Evolutionary conservation across 768 basidiomycete genomes (phyloP).

Genomic region (Hortiboletus campestris): DNA sequence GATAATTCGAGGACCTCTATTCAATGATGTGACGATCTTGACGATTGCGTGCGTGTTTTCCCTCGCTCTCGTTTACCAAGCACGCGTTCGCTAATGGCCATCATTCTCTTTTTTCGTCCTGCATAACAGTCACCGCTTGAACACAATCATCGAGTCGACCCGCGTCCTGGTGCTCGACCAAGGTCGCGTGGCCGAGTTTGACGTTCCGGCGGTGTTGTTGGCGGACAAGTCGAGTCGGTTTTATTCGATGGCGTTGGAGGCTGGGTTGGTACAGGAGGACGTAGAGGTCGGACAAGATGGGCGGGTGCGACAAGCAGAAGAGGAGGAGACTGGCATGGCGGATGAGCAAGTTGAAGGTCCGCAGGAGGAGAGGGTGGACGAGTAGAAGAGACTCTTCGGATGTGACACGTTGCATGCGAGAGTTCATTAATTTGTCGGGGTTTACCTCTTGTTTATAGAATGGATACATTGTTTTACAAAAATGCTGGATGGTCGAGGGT

Average conservation of each 20-base stretch:
- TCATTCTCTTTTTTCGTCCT: too few species aligned
- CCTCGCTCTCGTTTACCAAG: too few species aligned
- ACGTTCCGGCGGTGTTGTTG: slow-evolving; percentile 64
- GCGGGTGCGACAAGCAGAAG: background rate
- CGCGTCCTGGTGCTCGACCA: slow-evolving; percentile 79
- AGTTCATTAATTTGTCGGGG: too few species aligned
- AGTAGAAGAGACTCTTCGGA: too few species aligned
- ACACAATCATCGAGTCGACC: slow-evolving; percentile 82
- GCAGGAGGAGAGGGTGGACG: background rate
- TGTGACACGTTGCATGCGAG: too few species aligned
- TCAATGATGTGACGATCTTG: slow-evolving; percentile 75
- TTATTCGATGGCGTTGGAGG: slow-evolving; percentile 63
- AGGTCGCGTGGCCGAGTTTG: slow-evolving; percentile 83
- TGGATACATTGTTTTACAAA: too few species aligned
- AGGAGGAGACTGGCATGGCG: background rate
- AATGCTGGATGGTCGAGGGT: too few species aligned
- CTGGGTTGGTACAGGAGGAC: slow-evolving; percentile 41
- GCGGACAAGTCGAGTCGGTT: slow-evolving; percentile 56
- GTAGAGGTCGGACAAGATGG: background rate
- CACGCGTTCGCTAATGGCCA: background rate
- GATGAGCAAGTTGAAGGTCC: too few species aligned
- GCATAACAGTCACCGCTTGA: slow-evolving; percentile 62
- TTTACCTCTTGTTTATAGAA: too few species aligned
- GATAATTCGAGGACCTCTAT: slow-evolving; percentile 79
- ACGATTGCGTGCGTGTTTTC: slow-evolving; percentile 70